Conservation (phyloP, 1,139 yeast genomes). For the Kluyveromyces marxianus region DNA sequence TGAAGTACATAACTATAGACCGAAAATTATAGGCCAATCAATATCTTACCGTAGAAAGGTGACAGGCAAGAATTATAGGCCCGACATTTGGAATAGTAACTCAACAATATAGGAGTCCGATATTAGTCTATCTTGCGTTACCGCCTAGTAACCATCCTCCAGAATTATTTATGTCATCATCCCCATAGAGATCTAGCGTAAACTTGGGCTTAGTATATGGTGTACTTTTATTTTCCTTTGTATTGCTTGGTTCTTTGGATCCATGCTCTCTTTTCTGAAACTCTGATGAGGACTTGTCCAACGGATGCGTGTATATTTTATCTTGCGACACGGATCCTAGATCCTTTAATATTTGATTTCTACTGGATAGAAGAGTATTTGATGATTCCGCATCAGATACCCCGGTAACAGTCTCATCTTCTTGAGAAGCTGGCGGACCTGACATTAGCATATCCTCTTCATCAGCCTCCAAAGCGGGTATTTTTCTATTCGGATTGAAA, state of each 20-base stretch:
- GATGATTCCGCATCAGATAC: constrained; percentile 7
- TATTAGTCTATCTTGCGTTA: constrained; percentile 9
- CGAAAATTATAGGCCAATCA: no score
- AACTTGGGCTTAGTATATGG: constrained; percentile 21
- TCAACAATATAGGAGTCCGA: no score
- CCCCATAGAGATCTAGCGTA: constrained; percentile 25
- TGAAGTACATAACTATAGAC: no score
- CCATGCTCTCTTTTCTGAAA: no score
- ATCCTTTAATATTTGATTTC: not conserved
- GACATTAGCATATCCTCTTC: constrained; percentile 27
- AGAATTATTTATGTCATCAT: constrained; percentile 18
- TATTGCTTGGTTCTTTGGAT: not conserved
- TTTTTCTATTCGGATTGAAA: constrained; percentile 16
- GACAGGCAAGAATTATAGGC: no score
- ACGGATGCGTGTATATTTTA: constrained; percentile 16
- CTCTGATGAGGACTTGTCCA: constrained; percentile 8
- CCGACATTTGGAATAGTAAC: no score
- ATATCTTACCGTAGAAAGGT: no score
- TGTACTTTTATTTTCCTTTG: constrained; percentile 8
- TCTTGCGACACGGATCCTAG: constrained; percentile 3
- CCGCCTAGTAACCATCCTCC: constrained; percentile 28
- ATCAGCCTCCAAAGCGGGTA: constrained; percentile 15
- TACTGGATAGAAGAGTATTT: constrained; percentile 5
- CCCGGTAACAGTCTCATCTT: not conserved
- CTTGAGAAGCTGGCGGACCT: constrained; percentile 10